Evolutionary conservation across 2,329 filamentous ascomycete genomes (phyloP), one percentile per base, ranked within the genome.

Genomic region (Anthostomella pinea): DNA sequence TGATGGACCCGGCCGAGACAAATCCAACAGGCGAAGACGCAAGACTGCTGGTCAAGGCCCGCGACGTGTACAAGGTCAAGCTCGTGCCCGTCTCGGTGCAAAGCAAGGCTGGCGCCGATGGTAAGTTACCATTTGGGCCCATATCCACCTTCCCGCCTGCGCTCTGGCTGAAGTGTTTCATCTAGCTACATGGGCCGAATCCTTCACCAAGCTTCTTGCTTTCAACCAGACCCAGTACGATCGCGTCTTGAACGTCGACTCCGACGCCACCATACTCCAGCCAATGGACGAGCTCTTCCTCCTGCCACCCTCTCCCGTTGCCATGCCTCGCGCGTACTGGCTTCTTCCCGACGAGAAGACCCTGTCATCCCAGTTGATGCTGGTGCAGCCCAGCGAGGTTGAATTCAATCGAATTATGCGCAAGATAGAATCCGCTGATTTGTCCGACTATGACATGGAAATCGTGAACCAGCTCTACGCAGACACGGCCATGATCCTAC

Each of bases 321-420:
- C 82, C 3, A 81, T 87, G 73, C 81, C 83, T 2, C 75, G 79
- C 20, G 84, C 83, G 7, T 87, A 87, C 57, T 87, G 83, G 83
- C 65, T 79, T 2, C 67, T 75, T 5, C 74, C 74, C 0, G 64
- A 69, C 1, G 66, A 65, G 7, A 67, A 68, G 44, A 67, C 70
- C 2, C 66, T 87, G 8, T 77, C 79, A 0, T 79, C 77, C 3
- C 70, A 81, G 26, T 53, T 85, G 25, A 72, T 85, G 56, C 71
- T 85, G 4, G 63, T 85, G 26, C 65, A 79, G 30, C 83, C 83
- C 0, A 75, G 72, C 2, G 54, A 63, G 11, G 49, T 50, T 8
- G 79, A 83, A 37, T 72, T 73, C 30, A 45, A 50, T 9, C 57
- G 57, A 11, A 46, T 69, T 32, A 55, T 59, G 56, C 51, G 59